A percentile compares a stretch with the other conserved stretches of the same genome.
Conservation (phyloP, 257 asterid genomes). For the Leptodermis oblonga region DNA sequence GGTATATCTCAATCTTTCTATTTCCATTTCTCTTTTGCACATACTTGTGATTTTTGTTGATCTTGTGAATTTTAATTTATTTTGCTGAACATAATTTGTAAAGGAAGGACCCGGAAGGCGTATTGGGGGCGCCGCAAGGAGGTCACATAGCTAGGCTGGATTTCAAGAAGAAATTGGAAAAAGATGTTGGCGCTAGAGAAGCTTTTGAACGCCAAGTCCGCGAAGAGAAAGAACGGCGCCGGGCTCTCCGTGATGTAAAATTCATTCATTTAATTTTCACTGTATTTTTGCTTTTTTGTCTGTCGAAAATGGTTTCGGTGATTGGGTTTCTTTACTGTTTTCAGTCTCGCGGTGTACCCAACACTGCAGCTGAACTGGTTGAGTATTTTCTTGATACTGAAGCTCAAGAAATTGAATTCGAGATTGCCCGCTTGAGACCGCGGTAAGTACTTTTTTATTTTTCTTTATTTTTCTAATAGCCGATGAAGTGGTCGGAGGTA, state of each 20-base stretch:
- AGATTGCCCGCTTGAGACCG: constrained; percentile 81
- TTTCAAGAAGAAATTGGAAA: constrained; percentile 64
- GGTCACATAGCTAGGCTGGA: constrained; percentile 70
- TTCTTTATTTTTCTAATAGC: too few relatives aligned
- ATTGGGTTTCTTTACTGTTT: not conserved
- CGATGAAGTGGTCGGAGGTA: too few relatives aligned
- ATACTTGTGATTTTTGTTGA: not conserved
- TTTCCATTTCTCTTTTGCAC: not conserved
- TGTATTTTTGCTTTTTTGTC: not conserved
- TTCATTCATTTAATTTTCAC: not conserved
- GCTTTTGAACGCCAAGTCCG: constrained; percentile 71
- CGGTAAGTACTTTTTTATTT: constrained; percentile 54
- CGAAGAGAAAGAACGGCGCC: constrained; percentile 58
- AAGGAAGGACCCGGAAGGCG: constrained; percentile 93
- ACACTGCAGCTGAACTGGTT: constrained; percentile 46
- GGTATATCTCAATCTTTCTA: constrained; percentile 33
- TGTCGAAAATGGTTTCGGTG: not conserved
- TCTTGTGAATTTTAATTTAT: not conserved
- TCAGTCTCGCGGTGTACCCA: constrained; percentile 77
- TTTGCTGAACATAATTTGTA: constrained; percentile 16
- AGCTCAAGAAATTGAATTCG: constrained; percentile 86
- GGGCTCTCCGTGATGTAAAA: constrained; percentile 62
- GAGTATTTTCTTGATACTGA: constrained; percentile 93
- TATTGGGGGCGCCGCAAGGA: constrained; percentile 50
- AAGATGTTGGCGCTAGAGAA: constrained; percentile 64